Evolutionary conservation across 345 rosid genomes (phyloP), one percentile per base, ranked within the genome.

Genomic region (Arabidopsis suecica): DNA sequence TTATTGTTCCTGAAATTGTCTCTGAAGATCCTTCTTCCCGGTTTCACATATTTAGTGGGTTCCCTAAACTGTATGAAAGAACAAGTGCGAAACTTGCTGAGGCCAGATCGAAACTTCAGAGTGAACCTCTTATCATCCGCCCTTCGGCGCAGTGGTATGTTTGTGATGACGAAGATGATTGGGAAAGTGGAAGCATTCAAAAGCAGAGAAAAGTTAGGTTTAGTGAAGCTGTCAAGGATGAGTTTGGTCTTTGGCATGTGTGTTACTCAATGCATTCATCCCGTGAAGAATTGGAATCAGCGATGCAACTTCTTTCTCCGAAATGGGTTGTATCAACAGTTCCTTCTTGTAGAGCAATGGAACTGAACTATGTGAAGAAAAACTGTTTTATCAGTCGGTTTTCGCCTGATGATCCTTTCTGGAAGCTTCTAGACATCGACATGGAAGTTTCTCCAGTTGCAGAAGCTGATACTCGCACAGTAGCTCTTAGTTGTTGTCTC

Each of bases 241-340:
- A 87, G 75, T 87, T 79, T 81, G 93, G 98, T 64, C 72, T 91
- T 51, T 91, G 97, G 97, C 97, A 93, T 68, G 91, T 89, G 40
- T 93, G 96, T 71, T 93, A 89, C 78, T 89, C 98, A 1, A 91
- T 86, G 77, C 97, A 91, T 80, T 91, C 98, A 16, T 91, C 98
- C 1, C 74, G 79, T 79, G 97, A 86, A 61, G 98, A 93, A 76
- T 42, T 91, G 64, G 94, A 91, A 76, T 85, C 82, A 75, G 96
- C 93, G 10, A 61, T 91, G 85, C 83, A 80, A 41, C 83, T 85
- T 79, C 93, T 93, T 67, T 77, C 84, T 28, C 97, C 97, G 22
- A 88, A 83, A 78, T 78, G 94, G 82, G 98, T 93, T 65, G 90
- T 88, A 41, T 93, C 93, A 56, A 89, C 96, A 23, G 88, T 91